phyloP scores from a whole-genome alignment of 2,329 filamentous ascomycete species.

The Colletotrichum kahawae region DNA sequence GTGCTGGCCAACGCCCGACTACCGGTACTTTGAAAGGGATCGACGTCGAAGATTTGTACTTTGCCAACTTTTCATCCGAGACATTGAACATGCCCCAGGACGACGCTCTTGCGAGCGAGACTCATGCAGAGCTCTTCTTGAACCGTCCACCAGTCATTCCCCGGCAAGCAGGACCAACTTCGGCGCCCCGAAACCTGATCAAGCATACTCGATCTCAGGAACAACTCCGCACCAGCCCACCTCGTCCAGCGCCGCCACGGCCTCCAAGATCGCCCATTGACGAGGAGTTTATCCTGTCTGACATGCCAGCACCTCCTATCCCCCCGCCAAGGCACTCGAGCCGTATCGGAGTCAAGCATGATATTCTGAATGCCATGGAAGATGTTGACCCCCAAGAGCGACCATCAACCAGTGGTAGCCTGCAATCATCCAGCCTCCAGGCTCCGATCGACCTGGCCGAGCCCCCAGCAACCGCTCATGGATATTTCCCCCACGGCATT shows the following conservation, averaged over 20 bases:
- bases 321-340: conserved; percentile 62
- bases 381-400: conserved; percentile 38
- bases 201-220: conserved; percentile 55
- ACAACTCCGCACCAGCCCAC: conserved; percentile 51
- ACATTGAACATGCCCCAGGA: conserved; percentile 31
- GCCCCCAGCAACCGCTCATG: conserved; percentile 17
- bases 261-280: conserved; percentile 49
- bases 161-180: not conserved
- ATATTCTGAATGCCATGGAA: conserved; percentile 43
- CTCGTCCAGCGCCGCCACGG: conserved; percentile 48
- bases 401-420: conserved; percentile 49
- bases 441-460: conserved; percentile 27
- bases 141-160: not conserved
- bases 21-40: conserved; percentile 40
- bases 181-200: conserved; percentile 38
- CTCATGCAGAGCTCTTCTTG: not conserved
- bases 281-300: conserved; percentile 22
- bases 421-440: conserved; percentile 49
- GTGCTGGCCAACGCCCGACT: conserved; percentile 39
- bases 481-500: conserved; percentile 1
- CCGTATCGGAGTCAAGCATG: conserved; percentile 51
- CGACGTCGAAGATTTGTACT: conserved; percentile 46
- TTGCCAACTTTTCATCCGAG: conserved; percentile 55
- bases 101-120: not conserved
- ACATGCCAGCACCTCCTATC: conserved; percentile 42